Base-by-base conservation (phyloP, 106 monocot genomes). In the Narthecium ossifragum region DNA sequence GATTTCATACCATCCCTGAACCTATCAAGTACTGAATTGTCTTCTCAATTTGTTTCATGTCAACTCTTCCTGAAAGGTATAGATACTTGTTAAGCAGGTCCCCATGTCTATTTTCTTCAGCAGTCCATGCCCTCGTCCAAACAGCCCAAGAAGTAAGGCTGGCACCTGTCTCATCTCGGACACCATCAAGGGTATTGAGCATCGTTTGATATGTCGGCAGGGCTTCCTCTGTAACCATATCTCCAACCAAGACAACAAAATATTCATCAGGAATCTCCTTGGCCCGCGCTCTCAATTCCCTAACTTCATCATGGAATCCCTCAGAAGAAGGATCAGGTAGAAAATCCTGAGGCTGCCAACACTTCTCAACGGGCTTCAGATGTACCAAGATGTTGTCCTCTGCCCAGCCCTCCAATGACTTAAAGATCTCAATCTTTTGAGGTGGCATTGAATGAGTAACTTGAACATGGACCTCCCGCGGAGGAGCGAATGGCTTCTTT, bases 51-150 rank as follows among this genome's bases (percentile, higher is more conserved):
- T 77, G 72, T 26, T 28, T 69, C 82, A 82, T 82, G 48, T 82
- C 82, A 10, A 82, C 82, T 67, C 82, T 72, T 27, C 82, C 82
- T n/a, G 77, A 60, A 39, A 82, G 70, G 46, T 82, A 82, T 0
- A 82, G 50, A 36, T 82, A 82, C 45, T 77, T 82, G 55, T 82
- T 82, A 30, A 82, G 65, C 18, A 82, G 77, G 41, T 82, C 82
- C 20, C 82, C 82, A 69, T 82, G 82, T 32, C 82, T 51, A 43
- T 82, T 82, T 63, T 82, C 82, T 63, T 82, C 82, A 6, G 82
- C 82, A 41, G 82, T 82, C 82, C 82, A 82, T 14, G 82, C 82
- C 48, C 82, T 63, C 11, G 82, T 82, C 82, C 82, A 82, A 23
- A 73, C 43, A 37, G 77, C 82, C 82, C 82, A 82, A 34, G 77